Conservation (phyloP, 257 asterid genomes). For the Capsicum chinense region DNA sequence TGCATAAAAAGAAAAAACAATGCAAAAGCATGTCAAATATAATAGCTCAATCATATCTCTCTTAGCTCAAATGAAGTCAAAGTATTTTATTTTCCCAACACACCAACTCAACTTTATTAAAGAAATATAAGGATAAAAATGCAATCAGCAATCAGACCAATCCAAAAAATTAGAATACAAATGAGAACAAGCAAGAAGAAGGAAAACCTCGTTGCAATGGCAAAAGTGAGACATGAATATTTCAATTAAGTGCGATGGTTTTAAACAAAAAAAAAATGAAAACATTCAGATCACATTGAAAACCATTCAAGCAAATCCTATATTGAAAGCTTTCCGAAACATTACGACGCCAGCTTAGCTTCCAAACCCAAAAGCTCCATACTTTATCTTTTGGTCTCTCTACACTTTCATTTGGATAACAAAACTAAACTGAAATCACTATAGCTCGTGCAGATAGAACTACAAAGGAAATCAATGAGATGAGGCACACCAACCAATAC, state of each 20-base stretch:
- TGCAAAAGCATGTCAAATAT: conserved; percentile 5
- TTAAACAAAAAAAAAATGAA: not conserved
- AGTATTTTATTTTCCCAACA: conserved; percentile 6
- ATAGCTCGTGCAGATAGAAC: not conserved
- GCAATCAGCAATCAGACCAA: not conserved
- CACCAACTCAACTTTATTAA: not conserved
- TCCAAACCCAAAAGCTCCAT: not conserved
- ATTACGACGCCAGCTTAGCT: not conserved
- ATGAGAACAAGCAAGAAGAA: not conserved
- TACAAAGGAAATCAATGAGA: not conserved
- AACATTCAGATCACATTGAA: not conserved
- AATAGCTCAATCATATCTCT: conserved; percentile 17
- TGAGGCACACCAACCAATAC: not conserved
- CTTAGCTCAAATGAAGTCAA: not conserved
- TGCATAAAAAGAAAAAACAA: conserved; percentile 14
- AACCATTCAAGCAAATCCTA: conserved; percentile 5
- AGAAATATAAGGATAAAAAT: not conserved
- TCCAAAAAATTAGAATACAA: not conserved
- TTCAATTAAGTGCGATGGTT: not conserved
- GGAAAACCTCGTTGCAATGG: not conserved
- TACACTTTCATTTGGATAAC: conserved; percentile 10
- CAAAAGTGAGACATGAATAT: not conserved
- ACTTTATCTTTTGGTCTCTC: not conserved
- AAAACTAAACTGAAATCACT: conserved; percentile 20
- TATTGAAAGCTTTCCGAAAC: conserved; percentile 6